Percentiles rank a stretch among this genome's conserved stretches.
Evolutionary conservation across 441 rosid genomes (phyloP).

Genomic region (Corymbia calophylla): DNA sequence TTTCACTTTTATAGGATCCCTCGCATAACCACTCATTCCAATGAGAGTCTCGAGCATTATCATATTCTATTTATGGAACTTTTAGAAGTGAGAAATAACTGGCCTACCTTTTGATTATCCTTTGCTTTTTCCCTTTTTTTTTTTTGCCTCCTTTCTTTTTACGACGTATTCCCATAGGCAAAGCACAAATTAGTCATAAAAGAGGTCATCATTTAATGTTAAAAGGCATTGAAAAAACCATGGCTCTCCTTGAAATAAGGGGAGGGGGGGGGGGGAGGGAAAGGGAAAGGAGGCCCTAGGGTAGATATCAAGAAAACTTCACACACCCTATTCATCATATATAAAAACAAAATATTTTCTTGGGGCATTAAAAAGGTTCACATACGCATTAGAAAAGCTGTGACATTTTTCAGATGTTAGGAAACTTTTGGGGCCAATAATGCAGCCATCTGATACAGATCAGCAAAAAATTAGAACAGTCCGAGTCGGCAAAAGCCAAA

Average conservation of each 20-base stretch:
- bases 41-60: background rate
- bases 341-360: constrained; percentile 9
- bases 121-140: background rate
- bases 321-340: background rate
- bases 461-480: constrained; percentile 8
- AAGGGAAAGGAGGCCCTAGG: background rate
- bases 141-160: background rate
- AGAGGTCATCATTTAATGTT: background rate
- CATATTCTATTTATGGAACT: background rate
- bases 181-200: background rate
- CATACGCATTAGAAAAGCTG: constrained; percentile 16
- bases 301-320: background rate
- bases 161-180: background rate
- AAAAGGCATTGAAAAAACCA: background rate
- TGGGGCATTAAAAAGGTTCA: constrained; percentile 15
- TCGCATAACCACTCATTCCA: background rate
- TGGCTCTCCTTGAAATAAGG: background rate
- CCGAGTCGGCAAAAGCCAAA: constrained; percentile 18
- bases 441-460: constrained; percentile 43
- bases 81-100: background rate
- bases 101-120: background rate
- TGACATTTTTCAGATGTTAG: constrained; percentile 15
- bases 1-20: constrained; percentile 1
- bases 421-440: constrained; percentile 39
- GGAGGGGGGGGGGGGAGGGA: background rate